Base-by-base conservation (phyloP, 306 rosid genomes). In the Lotus japonicus region DNA sequence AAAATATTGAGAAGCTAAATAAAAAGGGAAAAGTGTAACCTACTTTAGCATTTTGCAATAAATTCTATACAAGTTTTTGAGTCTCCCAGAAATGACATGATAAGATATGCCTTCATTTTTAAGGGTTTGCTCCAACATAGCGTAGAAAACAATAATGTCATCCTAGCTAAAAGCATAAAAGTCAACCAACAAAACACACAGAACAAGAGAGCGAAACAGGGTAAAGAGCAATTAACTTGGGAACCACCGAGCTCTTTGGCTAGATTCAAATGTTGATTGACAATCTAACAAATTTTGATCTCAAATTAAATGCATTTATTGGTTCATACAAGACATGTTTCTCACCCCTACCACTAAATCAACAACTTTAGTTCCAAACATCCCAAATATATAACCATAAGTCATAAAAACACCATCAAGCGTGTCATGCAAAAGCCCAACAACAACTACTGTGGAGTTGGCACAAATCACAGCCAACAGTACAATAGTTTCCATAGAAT, bases 341-440 rank as follows among this genome's bases (percentile, higher is more conserved):
- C 90, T 87, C 81, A 95, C 99, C 88, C 92, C 97, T 81, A 80
- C 86, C 26, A 95, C 97, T 73, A 95, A 83, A 84, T 95, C 92
- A 68, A 96, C 83, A 78, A 88, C 92, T 60, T 84, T 95, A 52
- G 89, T 80, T 13, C 96, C 97, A 77, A 90, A 90, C 42, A 76
- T 80, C 63, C 75, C 85, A 68, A 60, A 74, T 71, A 95, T 81
- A 66, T 87, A 83, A 84, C 87, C 96, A 36, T 81, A 83, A 43
- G 80, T 82, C 78, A 90, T 66, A 71, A 67, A 89, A 64, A 96
- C 84, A 73, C 90, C 97, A 61, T 95, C 97, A 74, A 95, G 88
- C 10, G 97, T 84, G 76, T 95, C 99, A 62, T 90, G 99, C 76
- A 95, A 84, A 56, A 95, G 99, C 81, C 99, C 99, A 12, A 95